Base-by-base conservation (phyloP, 73 alveolate species). In the Stentor coeruleus region DNA sequence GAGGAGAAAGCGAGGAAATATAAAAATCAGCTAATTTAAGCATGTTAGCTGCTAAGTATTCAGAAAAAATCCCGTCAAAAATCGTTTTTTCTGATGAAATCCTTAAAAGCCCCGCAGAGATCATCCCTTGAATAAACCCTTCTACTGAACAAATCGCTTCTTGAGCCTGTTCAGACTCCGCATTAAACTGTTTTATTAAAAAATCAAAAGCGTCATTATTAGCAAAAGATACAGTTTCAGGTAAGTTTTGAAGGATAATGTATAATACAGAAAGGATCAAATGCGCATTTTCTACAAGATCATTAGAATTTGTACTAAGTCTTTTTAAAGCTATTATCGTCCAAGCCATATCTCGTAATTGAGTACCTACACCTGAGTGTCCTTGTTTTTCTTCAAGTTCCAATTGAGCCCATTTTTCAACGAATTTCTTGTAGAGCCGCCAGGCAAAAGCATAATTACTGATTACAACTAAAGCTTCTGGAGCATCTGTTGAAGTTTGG, bases 51-150 rank as follows among this genome's bases (percentile, higher is more conserved):
- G n/a, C 15, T 28, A 66, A 15, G 79, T 66, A 40, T 28, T 40
- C 11, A 20, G 79, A 37, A 66, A 66, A 66, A 33, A 66, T 66
- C 1, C 79, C 79, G n/a, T 66, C 79, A 11, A 66, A 66, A n/a
- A n/a, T n/a, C n/a, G n/a, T n/a, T 37, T 66, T 66, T 2, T 66
- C 79, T 11, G 79, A 20, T 28, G 20, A 14, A 20, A 37, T 15
- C 33, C 79, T 37, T 0, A 66, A 31, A 66, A 66, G n/a, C 33
- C 33, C 79, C 1, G n/a, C n/a, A 28, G n/a, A 28, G n/a, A 28
- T 66, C 14, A 66, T 37, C 26, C 37, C 14, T 2, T 20, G 42
- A 26, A 66, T 33, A 11, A 66, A 66, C n/a, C 15, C 33, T 33
- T 20, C n/a, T 20, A 66, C 36, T 11, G 79, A 20, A 20, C n/a